A percentile compares a stretch with the other conserved stretches of the same genome.
These are phyloP conservation scores for Erysimum cheiri DNA, from an alignment of 441 rosid species.

Conservation along the genomic window DNA sequence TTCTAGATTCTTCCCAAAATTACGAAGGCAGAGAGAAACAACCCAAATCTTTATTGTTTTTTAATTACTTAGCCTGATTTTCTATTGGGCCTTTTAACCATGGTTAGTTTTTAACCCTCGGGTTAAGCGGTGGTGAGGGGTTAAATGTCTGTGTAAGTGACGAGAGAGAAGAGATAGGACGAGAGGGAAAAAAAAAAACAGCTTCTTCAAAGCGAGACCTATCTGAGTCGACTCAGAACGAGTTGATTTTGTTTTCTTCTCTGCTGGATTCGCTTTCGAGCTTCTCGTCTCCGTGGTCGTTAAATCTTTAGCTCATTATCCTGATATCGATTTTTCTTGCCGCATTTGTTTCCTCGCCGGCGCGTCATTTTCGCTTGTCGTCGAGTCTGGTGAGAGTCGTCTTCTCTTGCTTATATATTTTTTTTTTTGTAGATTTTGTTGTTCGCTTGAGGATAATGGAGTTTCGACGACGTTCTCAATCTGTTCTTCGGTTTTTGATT, in stretches of 20 bases:
- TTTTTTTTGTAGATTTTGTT: neutral
- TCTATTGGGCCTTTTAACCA: conserved; percentile 27
- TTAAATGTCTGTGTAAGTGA: conserved; percentile 41
- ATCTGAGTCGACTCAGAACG: conserved; percentile 44
- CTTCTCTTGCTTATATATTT: neutral
- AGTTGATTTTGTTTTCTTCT: conserved; percentile 24
- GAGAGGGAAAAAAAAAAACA: conserved; percentile 9
- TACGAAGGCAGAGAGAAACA: conserved; percentile 9
- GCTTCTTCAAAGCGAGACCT: conserved; percentile 37
- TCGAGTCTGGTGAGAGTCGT: conserved; percentile 35
- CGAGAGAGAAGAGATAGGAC: conserved; percentile 31
- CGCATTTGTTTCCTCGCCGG: conserved; percentile 22
- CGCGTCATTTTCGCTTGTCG: conserved; percentile 24
- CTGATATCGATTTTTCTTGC: neutral
- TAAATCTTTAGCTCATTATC: conserved; percentile 13
- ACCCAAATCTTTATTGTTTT: neutral
- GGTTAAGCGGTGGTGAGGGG: conserved; percentile 41
- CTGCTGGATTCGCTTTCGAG: conserved; percentile 32
- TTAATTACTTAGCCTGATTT: conserved; percentile 7
- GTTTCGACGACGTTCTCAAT: neutral
- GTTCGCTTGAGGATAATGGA: neutral
- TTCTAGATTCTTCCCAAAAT: conserved; percentile 39
- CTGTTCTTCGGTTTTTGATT: neutral
- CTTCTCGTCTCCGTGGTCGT: conserved; percentile 17
- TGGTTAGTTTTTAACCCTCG: conserved; percentile 37